Evolutionary conservation across 176 grass and related monocot genomes (phyloP), one percentile per base, ranked within the genome.

Genomic region (Avena atlantica): DNA sequence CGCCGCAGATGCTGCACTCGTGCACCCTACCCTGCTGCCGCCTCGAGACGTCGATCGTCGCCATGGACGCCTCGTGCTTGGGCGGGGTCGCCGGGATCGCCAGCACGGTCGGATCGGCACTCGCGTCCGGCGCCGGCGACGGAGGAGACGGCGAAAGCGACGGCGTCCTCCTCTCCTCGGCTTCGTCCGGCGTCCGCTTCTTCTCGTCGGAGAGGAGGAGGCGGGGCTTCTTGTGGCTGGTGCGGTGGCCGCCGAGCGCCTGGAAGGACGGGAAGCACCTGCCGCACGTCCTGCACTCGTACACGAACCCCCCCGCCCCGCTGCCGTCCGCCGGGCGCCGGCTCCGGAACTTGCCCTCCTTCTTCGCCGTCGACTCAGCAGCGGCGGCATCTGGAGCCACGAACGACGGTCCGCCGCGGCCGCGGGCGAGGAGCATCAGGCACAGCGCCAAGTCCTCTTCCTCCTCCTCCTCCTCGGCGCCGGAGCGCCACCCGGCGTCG

Each of bases 211-310:
- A 1, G 48, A 2, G 56, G 24, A 53, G 56, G 0, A 89, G 82
- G 51, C 86, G 91, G 0, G 92, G 90, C 80, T 98, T 98, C 90
- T 91, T 95, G 91, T 98, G 96, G 81, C 96, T 98, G 67, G 96
- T 91, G 36, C 96, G 96, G 94, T 98, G 93, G 10, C 96, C 96
- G 13, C 96, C 93, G 23, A 98, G 96, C 12, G 96, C 93, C 70
- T 98, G 96, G 88, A 98, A 98, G 0, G 95, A 97, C 15, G 87
- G 70, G 87, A 97, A 97, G 68, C 84, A 88, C 85, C 91, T 95
- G 89, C 70, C 90, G 83, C 95, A 97, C 16, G 95, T 97, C 92
- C 82, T 91, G 93, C 95, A 97, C 89, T 97, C 91, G 68, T 93
- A 97, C 4, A 89, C 87, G 84, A 84, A 86, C 84, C 87, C 87